phyloP scores from a whole-genome alignment of 2,329 filamentous ascomycete genomes.

The Monilinia polystroma region DNA sequence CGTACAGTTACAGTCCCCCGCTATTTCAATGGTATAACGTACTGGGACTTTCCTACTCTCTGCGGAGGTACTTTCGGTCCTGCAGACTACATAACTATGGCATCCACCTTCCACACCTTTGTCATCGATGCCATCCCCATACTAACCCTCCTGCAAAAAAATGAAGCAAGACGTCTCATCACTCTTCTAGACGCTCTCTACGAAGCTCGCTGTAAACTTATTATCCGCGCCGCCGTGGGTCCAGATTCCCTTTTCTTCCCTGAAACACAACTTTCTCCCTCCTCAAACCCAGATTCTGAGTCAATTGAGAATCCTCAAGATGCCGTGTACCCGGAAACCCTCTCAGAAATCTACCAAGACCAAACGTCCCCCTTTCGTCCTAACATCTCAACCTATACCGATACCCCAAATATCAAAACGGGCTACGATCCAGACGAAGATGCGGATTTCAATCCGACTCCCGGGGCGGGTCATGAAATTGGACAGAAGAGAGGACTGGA shows the following conservation, averaged over 20 bases:
- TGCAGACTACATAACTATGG: conserved; percentile 79
- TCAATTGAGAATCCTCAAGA: conserved; percentile 45
- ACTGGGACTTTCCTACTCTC: conserved; percentile 68
- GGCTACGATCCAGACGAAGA: conserved; percentile 58
- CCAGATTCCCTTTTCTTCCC: conserved; percentile 80
- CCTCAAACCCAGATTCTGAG: conserved; percentile 40
- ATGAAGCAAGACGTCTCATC: conserved; percentile 78
- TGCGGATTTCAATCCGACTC: conserved; percentile 49
- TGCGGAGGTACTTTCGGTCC: conserved; percentile 67
- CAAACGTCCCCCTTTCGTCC: conserved; percentile 74
- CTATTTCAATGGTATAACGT: conserved; percentile 56
- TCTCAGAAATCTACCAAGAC: conserved; percentile 76
- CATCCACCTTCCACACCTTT: conserved; percentile 76
- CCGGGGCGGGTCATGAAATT: conserved; percentile 43
- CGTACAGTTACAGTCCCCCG: conserved; percentile 59
- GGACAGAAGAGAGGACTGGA: conserved; percentile 45
- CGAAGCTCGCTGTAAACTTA: conserved; percentile 75
- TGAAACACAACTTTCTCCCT: conserved; percentile 43
- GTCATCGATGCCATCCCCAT: conserved; percentile 70
- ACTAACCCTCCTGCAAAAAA: conserved; percentile 67
- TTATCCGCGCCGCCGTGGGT: conserved; percentile 64
- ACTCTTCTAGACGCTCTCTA: conserved; percentile 78
- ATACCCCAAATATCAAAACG: conserved; percentile 43
- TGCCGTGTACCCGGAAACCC: conserved; percentile 62
- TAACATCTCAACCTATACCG: conserved; percentile 67